These are phyloP conservation scores for Abortiporus biennis DNA, from an alignment of 1,284 basidiomycete genomes.

Conservation along the genomic window DNA sequence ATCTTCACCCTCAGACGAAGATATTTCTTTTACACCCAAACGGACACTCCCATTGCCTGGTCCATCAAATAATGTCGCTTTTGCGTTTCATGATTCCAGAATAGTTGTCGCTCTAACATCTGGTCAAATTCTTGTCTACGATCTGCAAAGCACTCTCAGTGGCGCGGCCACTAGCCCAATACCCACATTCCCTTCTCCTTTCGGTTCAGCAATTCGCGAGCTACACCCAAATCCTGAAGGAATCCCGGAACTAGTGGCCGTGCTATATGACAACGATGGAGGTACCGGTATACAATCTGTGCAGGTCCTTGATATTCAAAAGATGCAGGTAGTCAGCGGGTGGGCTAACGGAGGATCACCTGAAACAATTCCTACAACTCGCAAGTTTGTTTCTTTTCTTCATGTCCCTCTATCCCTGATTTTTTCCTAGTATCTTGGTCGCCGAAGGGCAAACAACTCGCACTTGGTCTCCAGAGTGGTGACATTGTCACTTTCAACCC, in stretches of 20 bases:
- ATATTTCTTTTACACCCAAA: slow-evolving; percentile 39
- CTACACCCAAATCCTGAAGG: slow-evolving; percentile 64
- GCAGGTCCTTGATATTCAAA: slow-evolving; percentile 50
- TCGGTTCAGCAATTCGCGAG: slow-evolving; percentile 38
- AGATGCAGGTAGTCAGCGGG: slow-evolving; percentile 50
- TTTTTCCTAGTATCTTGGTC: slow-evolving; percentile 67
- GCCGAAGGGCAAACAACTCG: slow-evolving; percentile 82
- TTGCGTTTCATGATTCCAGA: slow-evolving; percentile 52
- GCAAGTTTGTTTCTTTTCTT: slow-evolving; percentile 33
- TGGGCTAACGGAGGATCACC: slow-evolving; percentile 48
- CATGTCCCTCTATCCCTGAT: slow-evolving; percentile 2
- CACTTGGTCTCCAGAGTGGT: slow-evolving; percentile 67
- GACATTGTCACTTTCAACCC: slow-evolving; percentile 68
- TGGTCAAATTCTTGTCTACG: slow-evolving; percentile 55
- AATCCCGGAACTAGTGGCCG: slow-evolving; percentile 52
- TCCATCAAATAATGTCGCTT: slow-evolving; percentile 44
- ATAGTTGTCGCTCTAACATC: slow-evolving; percentile 53
- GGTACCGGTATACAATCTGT: slow-evolving; percentile 32
- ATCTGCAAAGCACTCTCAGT: slow-evolving; percentile 43
- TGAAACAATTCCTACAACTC: slow-evolving; percentile 45
- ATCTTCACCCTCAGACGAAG: slow-evolving; percentile 27
- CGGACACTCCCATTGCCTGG: slow-evolving; percentile 39
- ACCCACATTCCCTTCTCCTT: slow-evolving; percentile 39
- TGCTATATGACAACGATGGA: slow-evolving; percentile 43
- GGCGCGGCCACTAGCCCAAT: slow-evolving; percentile 36